phyloP scores from a whole-genome alignment of 139 green algal species.

The Trebouxia sp. region DNA sequence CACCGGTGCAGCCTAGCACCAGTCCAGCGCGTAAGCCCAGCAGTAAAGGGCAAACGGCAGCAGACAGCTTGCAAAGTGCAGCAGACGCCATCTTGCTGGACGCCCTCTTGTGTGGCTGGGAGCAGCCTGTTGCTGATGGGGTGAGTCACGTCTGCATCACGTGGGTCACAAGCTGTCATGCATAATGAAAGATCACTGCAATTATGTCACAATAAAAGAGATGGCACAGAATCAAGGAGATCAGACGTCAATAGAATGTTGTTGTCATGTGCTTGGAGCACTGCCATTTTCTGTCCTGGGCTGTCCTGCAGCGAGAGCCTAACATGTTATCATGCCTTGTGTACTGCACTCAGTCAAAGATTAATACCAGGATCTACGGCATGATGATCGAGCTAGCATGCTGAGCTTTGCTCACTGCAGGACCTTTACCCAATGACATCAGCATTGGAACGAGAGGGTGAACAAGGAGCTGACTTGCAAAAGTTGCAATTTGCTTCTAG shows the following conservation, averaged over 20 bases:
- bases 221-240: not conserved
- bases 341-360: not conserved
- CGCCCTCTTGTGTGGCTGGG: conserved; percentile 7
- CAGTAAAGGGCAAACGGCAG: not conserved
- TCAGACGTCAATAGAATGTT: no score
- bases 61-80: not conserved
- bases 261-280: no score
- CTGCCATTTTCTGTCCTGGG: not conserved
- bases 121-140: not conserved
- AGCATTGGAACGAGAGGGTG: not conserved
- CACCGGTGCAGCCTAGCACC: not conserved
- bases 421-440: not conserved
- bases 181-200: no score
- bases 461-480: not conserved
- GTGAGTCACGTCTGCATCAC: no score
- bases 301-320: no score
- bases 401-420: no score
- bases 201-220: no score
- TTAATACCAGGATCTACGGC: no score
- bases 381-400: no score
- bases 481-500: not conserved
- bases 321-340: not conserved
- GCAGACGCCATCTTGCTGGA: conserved; percentile 6
- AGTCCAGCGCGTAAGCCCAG: not conserved
- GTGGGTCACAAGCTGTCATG: no score